A percentile compares a stretch with the other conserved stretches of the same genome.
phyloP scores from a whole-genome alignment of 495 filamentous ascomycete genomes.

The Hyaloscypha hepaticicola region DNA sequence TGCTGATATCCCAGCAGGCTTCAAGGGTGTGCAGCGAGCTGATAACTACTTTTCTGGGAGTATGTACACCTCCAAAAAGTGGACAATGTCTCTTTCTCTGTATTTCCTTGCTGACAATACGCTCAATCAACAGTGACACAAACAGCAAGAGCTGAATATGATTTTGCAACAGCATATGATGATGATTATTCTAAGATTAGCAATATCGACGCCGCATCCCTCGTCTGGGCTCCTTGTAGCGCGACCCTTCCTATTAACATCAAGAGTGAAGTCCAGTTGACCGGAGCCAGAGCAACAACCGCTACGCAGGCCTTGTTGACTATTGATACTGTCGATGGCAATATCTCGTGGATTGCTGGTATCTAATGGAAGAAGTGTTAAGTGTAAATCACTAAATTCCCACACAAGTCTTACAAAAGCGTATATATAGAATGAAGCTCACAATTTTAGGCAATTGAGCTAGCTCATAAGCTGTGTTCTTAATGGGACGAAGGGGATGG shows the following conservation, averaged over 20 bases:
- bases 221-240: slow-evolving; percentile 46
- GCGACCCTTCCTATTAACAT: slow-evolving; percentile 41
- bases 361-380: slow-evolving; percentile 33
- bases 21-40: slow-evolving; percentile 47
- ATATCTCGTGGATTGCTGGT: slow-evolving; percentile 39
- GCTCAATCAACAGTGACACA: slow-evolving; percentile 25
- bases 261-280: slow-evolving; percentile 43
- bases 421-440: slow-evolving; percentile 3
- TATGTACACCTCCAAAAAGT: slow-evolving; percentile 15
- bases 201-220: slow-evolving; percentile 37
- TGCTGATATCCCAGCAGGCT: slow-evolving; percentile 41
- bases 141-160: slow-evolving; percentile 37
- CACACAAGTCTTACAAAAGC: background rate
- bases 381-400: no score
- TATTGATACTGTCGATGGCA: slow-evolving; percentile 40
- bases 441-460: slow-evolving; percentile 12
- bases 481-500: background rate
- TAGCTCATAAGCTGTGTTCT: background rate
- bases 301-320: slow-evolving; percentile 35
- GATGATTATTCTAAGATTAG: slow-evolving; percentile 42
- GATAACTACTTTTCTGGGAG: slow-evolving; percentile 53
- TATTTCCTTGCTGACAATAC: background rate
- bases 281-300: slow-evolving; percentile 10
- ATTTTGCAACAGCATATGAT: slow-evolving; percentile 39
- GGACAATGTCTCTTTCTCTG: slow-evolving; percentile 10